Base-by-base conservation (phyloP, 352 stramenopile genomes). In the Phytophthora citrophthora region DNA sequence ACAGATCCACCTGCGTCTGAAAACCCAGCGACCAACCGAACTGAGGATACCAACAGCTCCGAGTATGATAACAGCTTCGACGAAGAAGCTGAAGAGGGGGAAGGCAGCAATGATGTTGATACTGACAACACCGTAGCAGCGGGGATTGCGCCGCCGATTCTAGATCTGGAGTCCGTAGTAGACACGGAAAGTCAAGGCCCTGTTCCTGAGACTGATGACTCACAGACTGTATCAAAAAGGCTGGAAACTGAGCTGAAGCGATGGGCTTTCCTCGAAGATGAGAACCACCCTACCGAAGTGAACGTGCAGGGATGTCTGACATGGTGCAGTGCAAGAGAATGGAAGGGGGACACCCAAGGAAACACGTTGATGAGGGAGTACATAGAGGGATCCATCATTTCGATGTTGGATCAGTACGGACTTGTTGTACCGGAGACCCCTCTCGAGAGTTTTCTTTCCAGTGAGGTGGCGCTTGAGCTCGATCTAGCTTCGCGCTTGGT, bases 21-120 rank as follows among this genome's bases (percentile, higher is more conserved):
- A 48, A 46, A 58, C 32, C 12, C 16, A 34, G 20, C 53, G 10
- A 64, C 23, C 16, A 54, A 38, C 40, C 48, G 39, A 44, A 39
- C 64, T 16, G 53, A 74, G 39, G 54, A 59, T 16, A 62, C 31
- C 12, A 55, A 54, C 52, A 20, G 9, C 26, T 65, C 57, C 1
- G 64, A 86, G 4, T 85, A 86, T 31, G 77, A 89, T 9, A 85
- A 82, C 55, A 83, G 70, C 40, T 86, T 89, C 52, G 70, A 86
- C 39, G 75, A 72, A 16, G 76, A 81, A 34, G 60, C n/a, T 34
- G 48, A 77, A 6, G 57, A 65, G 12, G 24, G 50, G 23, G 43
- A 68, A 40, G 29, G 24, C 12, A 46, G 64, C 2, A 29, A 32
- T 15, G 38, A 32, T 24, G 18, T 67, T 31, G 46, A 54, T 46